phyloP scores from a whole-genome alignment of 1,284 basidiomycete species.

The Athelia sp. region DNA sequence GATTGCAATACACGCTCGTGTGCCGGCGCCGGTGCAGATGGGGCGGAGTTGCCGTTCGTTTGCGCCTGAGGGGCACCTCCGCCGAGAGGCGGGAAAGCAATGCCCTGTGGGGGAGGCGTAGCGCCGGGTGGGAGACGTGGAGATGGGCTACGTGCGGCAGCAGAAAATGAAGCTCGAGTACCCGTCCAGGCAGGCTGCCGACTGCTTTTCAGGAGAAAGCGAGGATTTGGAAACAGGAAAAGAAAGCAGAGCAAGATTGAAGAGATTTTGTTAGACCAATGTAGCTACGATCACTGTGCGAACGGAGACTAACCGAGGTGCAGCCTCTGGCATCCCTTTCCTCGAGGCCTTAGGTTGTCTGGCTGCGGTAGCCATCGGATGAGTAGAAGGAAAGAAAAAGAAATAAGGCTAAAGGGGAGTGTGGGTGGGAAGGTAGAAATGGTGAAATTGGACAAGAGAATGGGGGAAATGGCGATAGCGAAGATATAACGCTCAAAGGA shows the following conservation, averaged over 20 bases:
- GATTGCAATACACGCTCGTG: constrained; percentile 56
- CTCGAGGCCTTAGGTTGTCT: constrained; percentile 54
- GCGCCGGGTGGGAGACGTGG: constrained; percentile 28
- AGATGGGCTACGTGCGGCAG: constrained; percentile 14
- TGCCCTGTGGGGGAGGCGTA: constrained; percentile 44
- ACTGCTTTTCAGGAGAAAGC: constrained; percentile 23
- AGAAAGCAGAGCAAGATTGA: background rate
- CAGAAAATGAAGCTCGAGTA: constrained; percentile 61
- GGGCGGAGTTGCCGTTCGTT: constrained; percentile 33
- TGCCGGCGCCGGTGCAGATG: constrained; percentile 34
- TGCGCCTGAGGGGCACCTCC: constrained; percentile 18
- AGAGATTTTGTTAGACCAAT: background rate
- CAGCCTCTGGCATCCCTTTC: constrained; percentile 51
- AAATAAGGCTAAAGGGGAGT: background rate
- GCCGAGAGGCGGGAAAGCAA: constrained; percentile 44
- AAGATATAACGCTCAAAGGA: background rate
- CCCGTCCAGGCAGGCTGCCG: constrained; percentile 60
- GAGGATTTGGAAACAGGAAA: background rate
- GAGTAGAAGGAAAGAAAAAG: constrained; percentile 14
- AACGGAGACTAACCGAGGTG: constrained; percentile 40
- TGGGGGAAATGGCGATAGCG: background rate
- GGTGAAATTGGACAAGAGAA: background rate
- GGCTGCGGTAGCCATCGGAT: constrained; percentile 28
- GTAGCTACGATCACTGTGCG: background rate
- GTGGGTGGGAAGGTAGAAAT: background rate